Base-by-base conservation (phyloP, 2,329 filamentous ascomycete genomes). In the Hypoxylon sp. region DNA sequence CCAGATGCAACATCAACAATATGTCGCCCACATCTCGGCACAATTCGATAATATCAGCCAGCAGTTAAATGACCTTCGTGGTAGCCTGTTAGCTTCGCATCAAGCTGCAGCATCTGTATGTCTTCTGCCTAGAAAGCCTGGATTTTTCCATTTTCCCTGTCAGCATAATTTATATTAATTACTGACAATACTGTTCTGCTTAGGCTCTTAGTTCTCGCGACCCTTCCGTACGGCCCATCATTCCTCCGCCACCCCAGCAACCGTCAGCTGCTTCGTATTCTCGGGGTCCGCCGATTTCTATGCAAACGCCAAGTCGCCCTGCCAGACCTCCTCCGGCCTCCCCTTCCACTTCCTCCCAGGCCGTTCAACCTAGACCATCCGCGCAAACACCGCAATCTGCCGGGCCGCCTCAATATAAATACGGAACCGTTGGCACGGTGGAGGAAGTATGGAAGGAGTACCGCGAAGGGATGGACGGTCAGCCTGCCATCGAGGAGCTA, bases 361-460 rank as follows among this genome's bases (percentile, higher is more conserved):
- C 63, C 2, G 67, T 74, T 19, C 70, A 73, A 10, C 72, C 76
- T 5, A 74, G 74, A 55, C 73, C 76, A 13, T 62, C 72, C 2
- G 70, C 72, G 37, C 74, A 74, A 51, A 70, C 74, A 5, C 71
- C 77, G 4, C 72, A 76, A 47, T 73, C 77, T 3, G 72, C 75
- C 19, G 74, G 74, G 3, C 78, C 79, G 4, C 79, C 79, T 8
- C 74, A 72, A 29, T 80, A 80, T 46, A 75, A 80, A 29, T 79
- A 77, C 58, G 74, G 78, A 44, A 77, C 75, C 3, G 76, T 80
- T 5, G 75, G 73, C 19, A 80, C 79, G 2, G 79, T 80, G 2
- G 75, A 76, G 47, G 79, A 80, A 46, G 78, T 80, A 5, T 81
- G 79, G 79, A 76, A 72, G 50, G 79, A 81, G 60, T 81, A 80